Evolutionary conservation across 768 basidiomycete genomes (phyloP).

Genomic region (Leccinum pellstonianum): DNA sequence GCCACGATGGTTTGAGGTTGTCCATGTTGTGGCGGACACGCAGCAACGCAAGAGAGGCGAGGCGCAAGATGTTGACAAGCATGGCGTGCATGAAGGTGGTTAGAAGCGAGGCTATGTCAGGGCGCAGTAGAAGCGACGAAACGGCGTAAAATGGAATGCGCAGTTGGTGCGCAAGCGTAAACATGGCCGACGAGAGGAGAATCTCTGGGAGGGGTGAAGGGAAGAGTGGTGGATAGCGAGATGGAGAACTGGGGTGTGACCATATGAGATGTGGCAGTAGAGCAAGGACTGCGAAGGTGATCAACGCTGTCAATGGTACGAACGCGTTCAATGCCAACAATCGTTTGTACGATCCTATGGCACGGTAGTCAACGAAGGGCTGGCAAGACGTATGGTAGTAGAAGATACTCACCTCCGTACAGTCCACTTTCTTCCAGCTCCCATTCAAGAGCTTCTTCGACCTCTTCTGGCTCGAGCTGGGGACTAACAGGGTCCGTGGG

Average conservation of each 20-base stretch:
- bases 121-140: slow-evolving; percentile 32
- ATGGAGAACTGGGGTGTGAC: slow-evolving; percentile 35
- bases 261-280: slow-evolving; percentile 50
- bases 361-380: slow-evolving; percentile 4
- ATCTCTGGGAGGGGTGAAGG: slow-evolving; percentile 68
- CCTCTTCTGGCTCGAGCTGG: slow-evolving; percentile 31
- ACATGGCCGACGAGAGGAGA: slow-evolving; percentile 58
- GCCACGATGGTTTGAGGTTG: slow-evolving; percentile 49
- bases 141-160: slow-evolving; percentile 34
- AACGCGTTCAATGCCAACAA: slow-evolving; percentile 56
- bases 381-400: background rate
- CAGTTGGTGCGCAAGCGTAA: slow-evolving; percentile 31
- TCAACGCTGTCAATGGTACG: slow-evolving; percentile 53
- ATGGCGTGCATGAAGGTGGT: slow-evolving; percentile 48
- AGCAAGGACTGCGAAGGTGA: slow-evolving; percentile 51
- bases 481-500: slow-evolving; percentile 12
- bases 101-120: slow-evolving; percentile 34
- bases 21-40: slow-evolving; percentile 46
- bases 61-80: slow-evolving; percentile 53
- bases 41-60: slow-evolving; percentile 52
- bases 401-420: slow-evolving; percentile 42
- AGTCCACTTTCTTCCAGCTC: slow-evolving; percentile 48
- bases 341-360: slow-evolving; percentile 61
- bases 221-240: slow-evolving; percentile 48
- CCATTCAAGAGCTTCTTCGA: slow-evolving; percentile 46